A percentile compares a stretch with the other conserved stretches of the same genome.
Conservation (phyloP, 1,284 basidiomycete genomes). For the Veloboletus limbatus region DNA sequence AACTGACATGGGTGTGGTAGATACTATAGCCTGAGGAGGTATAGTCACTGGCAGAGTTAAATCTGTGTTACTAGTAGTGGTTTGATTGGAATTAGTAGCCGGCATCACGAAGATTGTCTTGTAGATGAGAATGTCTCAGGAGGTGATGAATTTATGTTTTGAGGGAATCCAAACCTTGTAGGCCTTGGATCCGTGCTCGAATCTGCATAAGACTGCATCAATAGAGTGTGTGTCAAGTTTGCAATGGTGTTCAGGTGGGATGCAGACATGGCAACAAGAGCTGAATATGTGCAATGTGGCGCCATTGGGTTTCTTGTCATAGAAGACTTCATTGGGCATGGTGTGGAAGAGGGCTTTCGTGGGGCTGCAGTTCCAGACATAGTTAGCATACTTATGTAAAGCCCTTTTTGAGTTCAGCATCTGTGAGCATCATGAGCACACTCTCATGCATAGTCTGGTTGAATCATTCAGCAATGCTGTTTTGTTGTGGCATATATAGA, state of each 20-base stretch:
- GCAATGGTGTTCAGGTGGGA: background rate
- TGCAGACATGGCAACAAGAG: background rate
- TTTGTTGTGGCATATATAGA: conserved; percentile 4
- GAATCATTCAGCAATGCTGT: background rate
- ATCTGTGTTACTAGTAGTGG: too few species aligned
- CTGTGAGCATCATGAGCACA: too few species aligned
- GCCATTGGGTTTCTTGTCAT: background rate
- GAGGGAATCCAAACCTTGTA: conserved; percentile 1
- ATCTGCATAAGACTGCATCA: background rate
- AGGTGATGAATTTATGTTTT: background rate
- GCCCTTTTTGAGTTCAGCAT: too few species aligned
- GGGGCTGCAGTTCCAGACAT: background rate
- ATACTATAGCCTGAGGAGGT: too few species aligned
- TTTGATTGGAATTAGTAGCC: too few species aligned
- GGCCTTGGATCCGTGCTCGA: background rate
- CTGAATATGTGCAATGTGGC: background rate
- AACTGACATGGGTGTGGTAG: background rate
- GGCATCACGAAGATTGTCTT: background rate
- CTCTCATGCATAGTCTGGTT: conserved; percentile 3
- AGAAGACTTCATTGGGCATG: background rate
- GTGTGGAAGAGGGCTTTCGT: background rate
- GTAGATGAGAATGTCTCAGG: background rate
- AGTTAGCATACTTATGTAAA: too few species aligned
- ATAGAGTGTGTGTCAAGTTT: conserved; percentile 4
- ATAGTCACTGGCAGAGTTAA: too few species aligned